phyloP scores from a whole-genome alignment of 352 stramenopile species.

The Phytopythium montanum region DNA sequence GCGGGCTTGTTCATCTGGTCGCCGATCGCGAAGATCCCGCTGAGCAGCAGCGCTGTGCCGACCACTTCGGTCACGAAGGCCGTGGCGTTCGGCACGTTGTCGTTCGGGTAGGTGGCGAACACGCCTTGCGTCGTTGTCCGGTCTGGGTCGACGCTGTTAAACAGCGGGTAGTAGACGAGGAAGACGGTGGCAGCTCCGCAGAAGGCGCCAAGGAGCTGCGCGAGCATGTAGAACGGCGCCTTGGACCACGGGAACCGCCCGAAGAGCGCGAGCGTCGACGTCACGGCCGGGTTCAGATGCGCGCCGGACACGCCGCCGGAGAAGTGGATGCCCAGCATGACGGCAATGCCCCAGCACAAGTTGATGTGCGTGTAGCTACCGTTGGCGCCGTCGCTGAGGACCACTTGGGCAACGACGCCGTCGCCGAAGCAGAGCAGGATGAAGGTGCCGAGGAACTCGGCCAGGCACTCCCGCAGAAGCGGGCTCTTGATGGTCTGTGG shows the following conservation, averaged over 20 bases:
- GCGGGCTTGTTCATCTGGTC: conserved; percentile 55
- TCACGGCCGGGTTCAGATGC: conserved; percentile 63
- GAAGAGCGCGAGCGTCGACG: conserved; percentile 39
- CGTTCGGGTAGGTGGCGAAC: conserved; percentile 42
- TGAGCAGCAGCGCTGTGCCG: conserved; percentile 44
- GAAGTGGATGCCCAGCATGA: conserved; percentile 58
- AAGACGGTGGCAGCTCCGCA: conserved; percentile 36
- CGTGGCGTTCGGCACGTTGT: conserved; percentile 35
- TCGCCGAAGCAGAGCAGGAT: conserved; percentile 47
- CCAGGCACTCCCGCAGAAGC: conserved; percentile 43
- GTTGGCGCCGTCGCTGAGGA: conserved; percentile 29
- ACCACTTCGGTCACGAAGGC: conserved; percentile 41
- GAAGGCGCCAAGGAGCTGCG: conserved; percentile 42
- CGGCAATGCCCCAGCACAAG: conserved; percentile 53
- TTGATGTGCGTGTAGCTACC: conserved; percentile 55
- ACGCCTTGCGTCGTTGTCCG: conserved; percentile 29
- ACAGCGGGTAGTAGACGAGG: conserved; percentile 53
- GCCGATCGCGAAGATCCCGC: conserved; percentile 57
- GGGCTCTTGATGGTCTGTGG: conserved; percentile 17
- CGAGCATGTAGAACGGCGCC: conserved; percentile 40
- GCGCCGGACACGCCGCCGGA: conserved; percentile 46
- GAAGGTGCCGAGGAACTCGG: conserved; percentile 54
- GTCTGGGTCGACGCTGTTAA: conserved; percentile 36
- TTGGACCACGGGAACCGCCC: conserved; percentile 45
- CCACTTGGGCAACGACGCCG: conserved; percentile 44